Percentiles rank a stretch among this genome's conserved stretches.
These are phyloP conservation scores for Globisporangium abappressorium DNA, from an alignment of 352 stramenopile genomes.

Conservation along the genomic window DNA sequence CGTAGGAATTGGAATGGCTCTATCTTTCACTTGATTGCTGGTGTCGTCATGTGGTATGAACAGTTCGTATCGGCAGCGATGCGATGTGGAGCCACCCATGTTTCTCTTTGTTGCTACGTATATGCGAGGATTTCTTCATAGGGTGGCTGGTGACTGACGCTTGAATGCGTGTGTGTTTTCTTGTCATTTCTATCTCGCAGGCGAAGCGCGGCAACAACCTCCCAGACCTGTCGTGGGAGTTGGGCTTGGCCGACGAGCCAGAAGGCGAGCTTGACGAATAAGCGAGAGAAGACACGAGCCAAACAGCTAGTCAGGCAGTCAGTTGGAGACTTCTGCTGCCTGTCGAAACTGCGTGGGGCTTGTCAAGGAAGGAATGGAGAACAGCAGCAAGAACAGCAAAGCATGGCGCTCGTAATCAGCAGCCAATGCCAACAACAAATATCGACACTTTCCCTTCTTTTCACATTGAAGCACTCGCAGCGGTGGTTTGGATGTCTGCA, in stretches of 20 bases:
- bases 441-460: neutral
- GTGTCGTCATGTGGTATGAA: neutral
- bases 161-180: constrained; percentile 7
- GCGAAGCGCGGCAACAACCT: constrained; percentile 74
- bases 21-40: neutral
- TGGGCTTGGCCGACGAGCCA: constrained; percentile 67
- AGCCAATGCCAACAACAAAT: neutral
- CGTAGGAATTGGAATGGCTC: neutral
- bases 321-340: neutral
- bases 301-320: neutral
- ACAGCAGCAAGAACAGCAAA: neutral
- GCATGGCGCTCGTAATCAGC: constrained; percentile 6
- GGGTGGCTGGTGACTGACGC: neutral
- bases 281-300: constrained; percentile 19
- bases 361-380: neutral
- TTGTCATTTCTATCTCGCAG: constrained; percentile 23
- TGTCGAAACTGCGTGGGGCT: neutral
- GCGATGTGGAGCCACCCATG: neutral
- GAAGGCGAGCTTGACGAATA: constrained; percentile 85
- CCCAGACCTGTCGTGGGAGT: constrained; percentile 78
- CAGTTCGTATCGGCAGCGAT: neutral
- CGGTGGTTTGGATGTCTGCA: neutral
- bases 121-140: neutral
- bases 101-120: neutral
- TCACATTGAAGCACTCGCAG: neutral